Base-by-base conservation (phyloP, 768 basidiomycete genomes). In the Psilocybe sp. region DNA sequence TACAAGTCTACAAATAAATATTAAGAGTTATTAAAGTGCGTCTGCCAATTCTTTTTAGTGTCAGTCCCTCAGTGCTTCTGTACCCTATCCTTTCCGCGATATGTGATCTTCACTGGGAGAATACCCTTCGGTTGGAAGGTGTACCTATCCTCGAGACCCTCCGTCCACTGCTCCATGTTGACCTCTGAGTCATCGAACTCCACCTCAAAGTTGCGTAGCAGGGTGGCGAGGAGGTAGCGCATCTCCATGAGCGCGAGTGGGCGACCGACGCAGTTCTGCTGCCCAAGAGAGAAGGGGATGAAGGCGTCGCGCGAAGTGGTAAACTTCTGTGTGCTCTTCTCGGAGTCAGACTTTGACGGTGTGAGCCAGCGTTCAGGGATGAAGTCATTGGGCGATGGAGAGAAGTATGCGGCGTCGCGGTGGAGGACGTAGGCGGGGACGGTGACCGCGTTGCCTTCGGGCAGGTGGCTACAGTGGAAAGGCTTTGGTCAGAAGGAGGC, bases 251-350 rank as follows among this genome's bases (percentile, higher is more conserved):
- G 59, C 3, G 71, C 72, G 43, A 74, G 50, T 42, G 60, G 59
- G 41, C 61, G 72, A 15, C 79, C 80, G 11, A 69, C 73, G 56
- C 81, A 82, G 54, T 77, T 77, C 13, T 71, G 69, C 10, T 78
- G 78, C 0, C 81, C 80, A 38, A 64, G 60, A 28, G 70, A 71
- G 52, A 72, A 74, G 7, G 71, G 69, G 16, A 71, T 64, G 49
- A 67, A 72, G 2, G 70, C 68, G 20, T 64, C 59, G 41, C 60
- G 64, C 15, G 33, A 37, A n/a, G 50, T 41, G 11, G 47, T n/a
- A 14, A 52, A 37, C 14, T 40, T 47, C 14, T 43, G 60, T 46
- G 34, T 58, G 52, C 19, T 36, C 34, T 23, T 54, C 12, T 35
- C 31, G 32, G 16, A 40, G n/a, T 46, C 43, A 9, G 10, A 14